Evolutionary conservation across 495 filamentous ascomycete species (phyloP), one percentile per base, ranked within the genome.

Genomic region (Aspergillus olivimuriae): DNA sequence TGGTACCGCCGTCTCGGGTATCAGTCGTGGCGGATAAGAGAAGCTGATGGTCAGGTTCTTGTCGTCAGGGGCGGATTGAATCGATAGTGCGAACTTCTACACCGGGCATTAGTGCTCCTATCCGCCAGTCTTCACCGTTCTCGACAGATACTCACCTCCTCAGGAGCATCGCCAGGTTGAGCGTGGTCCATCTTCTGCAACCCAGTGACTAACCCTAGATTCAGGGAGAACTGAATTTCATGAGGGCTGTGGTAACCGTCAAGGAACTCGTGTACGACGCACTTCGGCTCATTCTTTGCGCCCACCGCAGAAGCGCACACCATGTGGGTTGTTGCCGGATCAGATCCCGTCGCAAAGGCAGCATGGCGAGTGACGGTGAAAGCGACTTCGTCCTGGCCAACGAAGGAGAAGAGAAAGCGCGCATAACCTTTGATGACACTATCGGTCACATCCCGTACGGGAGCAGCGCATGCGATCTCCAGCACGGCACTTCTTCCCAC

Each of bases 381-480:
- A 6, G 56, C 52, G 20, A 59, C 19, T 17, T 59, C 56, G 2
- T 59, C 52, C 9, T 49, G 45, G 0, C 56, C 56, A 18, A 50
- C 56, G 16, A 59, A 53, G 10, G 17, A 21, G 0, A 50, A 48
- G 12, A 59, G 34, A 41, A 56, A 59, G 32, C 43, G 39, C 6
- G 56, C 52, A 37, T 59, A 59, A 11, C 52, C 52, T 22, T 41
- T 32, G 3, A 56, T n/a, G 14, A 55, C 30, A 20, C 31, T 34
- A 19, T 49, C 35, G 35, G 41, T 43, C 40, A 53, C 33, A 26
- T 30, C 26, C 16, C 36, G 35, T n/a, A 30, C 17, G 16, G 44
- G 44, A 16, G 46, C 39, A 28, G 23, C 39, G 43, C 43, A 55
- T 11, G 15, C 24, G 20, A 59, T 32, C 19, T 46, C 39, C 12